Base-by-base conservation (phyloP, 1,284 basidiomycete genomes). In the Filobasidium uniguttulatum region DNA sequence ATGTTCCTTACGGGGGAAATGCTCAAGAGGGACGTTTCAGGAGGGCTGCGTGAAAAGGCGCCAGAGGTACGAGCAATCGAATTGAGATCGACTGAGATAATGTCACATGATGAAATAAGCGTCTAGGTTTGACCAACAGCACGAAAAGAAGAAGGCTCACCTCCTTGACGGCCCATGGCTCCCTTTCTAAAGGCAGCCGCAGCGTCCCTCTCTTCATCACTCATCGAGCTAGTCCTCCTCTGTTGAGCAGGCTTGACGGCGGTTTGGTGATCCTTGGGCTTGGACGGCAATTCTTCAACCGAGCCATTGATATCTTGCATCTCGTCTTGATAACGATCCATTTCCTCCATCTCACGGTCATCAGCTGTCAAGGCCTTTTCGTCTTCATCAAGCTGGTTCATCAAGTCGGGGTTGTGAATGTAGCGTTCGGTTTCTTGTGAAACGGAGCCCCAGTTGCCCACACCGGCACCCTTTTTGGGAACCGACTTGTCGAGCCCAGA, bases 361-460 rank as follows among this genome's bases (percentile, higher is more conserved):
- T 76, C 75, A 22, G 34, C 47, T 31, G 57, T 59, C 29, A 41
- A 45, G 33, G 34, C 45, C 22, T 45, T 41, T 23, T 71, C 63
- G 22, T 48, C 40, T 12, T 33, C 41, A 29, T 45, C 43, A 19
- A 26, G 34, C 22, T 54, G 45, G 53, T 33, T 34, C 12, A 43
- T 26, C 9, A 26, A 26, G n/a, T 29, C 25, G 5, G 40, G 26
- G 19, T 47, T 31, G 19, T 47, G 45, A 26, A 52, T 37, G 37
- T 52, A 52, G 5, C 76, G 72, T 54, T 75, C 71, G 36, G 67
- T 70, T 68, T 86, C 81, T 59, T 85, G 73, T 14, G 68, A 68
- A 59, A 84, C 65, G 46, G 75, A 76, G 54, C 86, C 86, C 86
- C 86, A 89, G 71, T 85, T 86, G 71, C 87, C 80, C 3, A 75